Conservation (phyloP, 75 land plant genomes). For the Picea glauca region DNA sequence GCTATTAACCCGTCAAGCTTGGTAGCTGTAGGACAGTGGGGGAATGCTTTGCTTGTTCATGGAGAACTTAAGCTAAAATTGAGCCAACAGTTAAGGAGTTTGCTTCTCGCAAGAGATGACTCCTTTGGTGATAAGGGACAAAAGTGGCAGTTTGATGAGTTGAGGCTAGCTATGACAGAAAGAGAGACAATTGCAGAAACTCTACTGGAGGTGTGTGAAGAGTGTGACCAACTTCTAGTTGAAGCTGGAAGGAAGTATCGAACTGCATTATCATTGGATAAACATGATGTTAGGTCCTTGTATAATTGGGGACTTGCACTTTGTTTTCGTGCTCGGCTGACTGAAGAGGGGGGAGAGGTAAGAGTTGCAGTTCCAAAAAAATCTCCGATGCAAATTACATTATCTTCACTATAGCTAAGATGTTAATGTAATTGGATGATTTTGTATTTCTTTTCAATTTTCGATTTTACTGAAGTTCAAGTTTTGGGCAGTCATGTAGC, state of each 20-base stretch:
- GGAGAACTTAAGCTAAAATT: conserved; percentile 84
- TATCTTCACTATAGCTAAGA: not conserved
- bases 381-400: not conserved
- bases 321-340: conserved; percentile 75
- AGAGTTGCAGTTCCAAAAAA: conserved; percentile 7
- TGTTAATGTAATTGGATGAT: not conserved
- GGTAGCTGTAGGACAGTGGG: conserved; percentile 75
- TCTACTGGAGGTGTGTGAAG: conserved; percentile 71
- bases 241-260: conserved; percentile 87
- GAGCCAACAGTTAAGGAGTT: conserved; percentile 65
- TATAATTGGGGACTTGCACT: conserved; percentile 98
- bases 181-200: conserved; percentile 42
- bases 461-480: not conserved
- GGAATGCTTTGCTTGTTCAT: conserved; percentile 85
- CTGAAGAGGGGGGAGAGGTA: conserved; percentile 87
- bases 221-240: conserved; percentile 87
- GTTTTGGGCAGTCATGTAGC: not conserved
- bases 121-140: conserved; percentile 11
- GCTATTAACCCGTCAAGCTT: conserved; percentile 78
- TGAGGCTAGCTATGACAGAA: conserved; percentile 6
- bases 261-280: conserved; percentile 69
- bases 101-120: conserved; percentile 27
- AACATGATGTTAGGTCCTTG: conserved; percentile 68
- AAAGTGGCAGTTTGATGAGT: conserved; percentile 8
- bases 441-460: not conserved